Base-by-base conservation (phyloP, 768 basidiomycete genomes). In the Naematelia aurantialba region DNA sequence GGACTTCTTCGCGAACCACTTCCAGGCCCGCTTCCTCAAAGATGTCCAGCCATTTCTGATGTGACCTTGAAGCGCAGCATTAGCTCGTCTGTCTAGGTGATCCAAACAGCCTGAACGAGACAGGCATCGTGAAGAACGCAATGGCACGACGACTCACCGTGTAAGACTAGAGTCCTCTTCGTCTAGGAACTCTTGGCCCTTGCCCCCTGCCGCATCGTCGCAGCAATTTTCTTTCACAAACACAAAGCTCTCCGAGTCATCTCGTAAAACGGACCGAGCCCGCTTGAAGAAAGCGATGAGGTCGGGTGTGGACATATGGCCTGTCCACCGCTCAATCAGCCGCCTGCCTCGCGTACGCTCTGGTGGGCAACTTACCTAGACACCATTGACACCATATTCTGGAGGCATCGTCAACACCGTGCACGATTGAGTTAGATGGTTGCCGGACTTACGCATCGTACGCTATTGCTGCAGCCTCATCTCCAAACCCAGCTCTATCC, bases 311-410 rank as follows among this genome's bases (percentile, higher is more conserved):
- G 81, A 83, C 58, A 96, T 81, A 79, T 93, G 89, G 42, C 74
- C 74, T 61, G 46, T 30, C 8, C n/a, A 10, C 21, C 14, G 22
- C 8, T 4, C 34, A 48, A 24, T 56, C 27, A 60, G 50, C 30
- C 4, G n/a, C n/a, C n/a, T n/a, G n/a, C n/a, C n/a, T n/a, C n/a
- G n/a, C n/a, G n/a, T n/a, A n/a, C n/a, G n/a, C n/a, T n/a, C n/a
- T n/a, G n/a, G n/a, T n/a, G n/a, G n/a, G n/a, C n/a, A n/a, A 50
- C 59, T 57, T 57, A 1, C 90, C 89, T 14, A 97, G 82, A 79
- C 93, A 94, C 94, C 94, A 98, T 76, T 99, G 94, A 69, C 89
- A 90, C 93, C 90, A 92, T 58, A 94, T 83, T 5, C 76, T 78
- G 49, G 1, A 48, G 4, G 29, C 39, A 55, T 48, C 49, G 27